Evolutionary conservation across 2,329 filamentous ascomycete genomes (phyloP).

Genomic region (Cytospora schulzeri): DNA sequence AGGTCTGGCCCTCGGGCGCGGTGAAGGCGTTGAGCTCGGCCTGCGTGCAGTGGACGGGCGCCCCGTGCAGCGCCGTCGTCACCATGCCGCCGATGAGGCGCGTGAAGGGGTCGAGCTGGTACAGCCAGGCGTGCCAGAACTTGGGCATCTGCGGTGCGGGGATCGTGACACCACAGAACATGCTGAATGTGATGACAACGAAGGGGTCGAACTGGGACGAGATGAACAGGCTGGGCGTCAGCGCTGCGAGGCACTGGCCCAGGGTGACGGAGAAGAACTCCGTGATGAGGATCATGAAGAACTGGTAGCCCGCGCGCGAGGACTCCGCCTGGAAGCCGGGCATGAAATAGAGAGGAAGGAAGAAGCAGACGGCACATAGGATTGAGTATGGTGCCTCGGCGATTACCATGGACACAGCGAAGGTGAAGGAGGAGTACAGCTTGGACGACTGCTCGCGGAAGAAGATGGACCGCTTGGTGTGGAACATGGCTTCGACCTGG

Average conservation of each 20-base stretch:
- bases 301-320: constrained; percentile 78
- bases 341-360: constrained; percentile 82
- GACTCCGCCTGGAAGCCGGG: constrained; percentile 68
- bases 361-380: constrained; percentile 79
- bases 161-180: constrained; percentile 88
- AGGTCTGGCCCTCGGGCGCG: constrained; percentile 66
- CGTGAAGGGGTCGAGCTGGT: constrained; percentile 82
- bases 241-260: constrained; percentile 73
- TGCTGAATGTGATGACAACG: constrained; percentile 76
- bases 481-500: constrained; percentile 83
- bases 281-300: constrained; percentile 80
- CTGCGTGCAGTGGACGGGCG: constrained; percentile 59
- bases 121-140: constrained; percentile 81
- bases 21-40: constrained; percentile 70
- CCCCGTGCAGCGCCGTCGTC: constrained; percentile 72
- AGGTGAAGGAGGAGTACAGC: constrained; percentile 81
- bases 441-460: constrained; percentile 85
- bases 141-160: constrained; percentile 74
- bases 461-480: constrained; percentile 77
- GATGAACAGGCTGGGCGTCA: constrained; percentile 79
- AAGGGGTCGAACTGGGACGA: constrained; percentile 80
- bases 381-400: constrained; percentile 85
- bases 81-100: constrained; percentile 80
- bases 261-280: constrained; percentile 84
- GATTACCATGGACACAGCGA: constrained; percentile 75